Conservation (phyloP, 257 asterid genomes). For the Haberlea rhodopensis region DNA sequence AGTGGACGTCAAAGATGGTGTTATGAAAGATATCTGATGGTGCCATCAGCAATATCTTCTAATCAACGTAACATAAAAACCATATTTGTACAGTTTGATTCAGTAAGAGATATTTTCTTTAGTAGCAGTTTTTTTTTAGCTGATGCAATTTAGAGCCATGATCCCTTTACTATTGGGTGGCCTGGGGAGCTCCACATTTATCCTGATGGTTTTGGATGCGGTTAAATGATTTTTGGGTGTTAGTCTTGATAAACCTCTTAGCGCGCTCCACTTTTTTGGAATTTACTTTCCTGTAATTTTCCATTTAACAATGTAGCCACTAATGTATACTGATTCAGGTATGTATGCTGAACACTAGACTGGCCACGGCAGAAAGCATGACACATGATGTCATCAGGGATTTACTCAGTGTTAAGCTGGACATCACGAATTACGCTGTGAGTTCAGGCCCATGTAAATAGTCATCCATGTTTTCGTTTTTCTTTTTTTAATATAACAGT, state of each 20-base stretch:
- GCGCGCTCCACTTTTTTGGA: slow-evolving; percentile 8
- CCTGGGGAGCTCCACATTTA: background rate
- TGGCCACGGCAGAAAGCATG: slow-evolving; percentile 88
- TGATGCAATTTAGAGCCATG: background rate
- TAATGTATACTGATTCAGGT: slow-evolving; percentile 44
- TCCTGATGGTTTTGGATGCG: background rate
- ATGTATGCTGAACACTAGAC: slow-evolving; percentile 66
- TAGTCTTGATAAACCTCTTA: background rate
- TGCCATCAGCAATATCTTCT: slow-evolving; percentile 5
- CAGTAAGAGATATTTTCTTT: background rate
- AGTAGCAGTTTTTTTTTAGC: slow-evolving; percentile 8
- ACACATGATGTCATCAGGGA: slow-evolving; percentile 95
- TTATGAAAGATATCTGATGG: background rate
- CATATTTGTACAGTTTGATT: background rate
- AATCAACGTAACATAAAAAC: background rate
- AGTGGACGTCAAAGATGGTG: slow-evolving; percentile 9
- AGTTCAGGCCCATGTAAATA: slow-evolving; percentile 39
- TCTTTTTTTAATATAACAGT: slow-evolving; percentile 17
- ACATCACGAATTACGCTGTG: slow-evolving; percentile 77
- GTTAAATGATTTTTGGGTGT: background rate
- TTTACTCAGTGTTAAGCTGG: slow-evolving; percentile 86
- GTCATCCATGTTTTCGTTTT: too few species aligned
- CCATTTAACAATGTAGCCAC: slow-evolving; percentile 10
- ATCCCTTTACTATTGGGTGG: background rate
- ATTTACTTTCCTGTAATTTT: slow-evolving; percentile 11